Conservation (phyloP, 2,329 filamentous ascomycete genomes). For the Aspergillus proliferans region DNA sequence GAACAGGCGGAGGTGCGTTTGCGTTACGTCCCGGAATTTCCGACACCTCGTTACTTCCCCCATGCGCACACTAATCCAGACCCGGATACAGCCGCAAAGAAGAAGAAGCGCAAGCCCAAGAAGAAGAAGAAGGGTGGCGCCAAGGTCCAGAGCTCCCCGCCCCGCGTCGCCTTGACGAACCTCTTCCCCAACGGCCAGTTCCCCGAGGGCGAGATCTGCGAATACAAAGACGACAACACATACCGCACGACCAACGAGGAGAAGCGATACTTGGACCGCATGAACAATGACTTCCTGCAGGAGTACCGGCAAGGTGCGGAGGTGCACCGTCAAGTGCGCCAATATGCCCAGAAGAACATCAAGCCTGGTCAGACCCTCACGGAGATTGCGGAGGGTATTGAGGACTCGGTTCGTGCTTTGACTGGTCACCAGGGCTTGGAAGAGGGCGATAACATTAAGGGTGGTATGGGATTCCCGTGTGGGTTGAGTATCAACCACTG, state of each 20-base stretch:
- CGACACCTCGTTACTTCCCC: not conserved
- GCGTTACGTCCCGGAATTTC: not conserved
- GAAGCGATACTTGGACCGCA: constrained; percentile 73
- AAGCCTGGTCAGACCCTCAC: constrained; percentile 74
- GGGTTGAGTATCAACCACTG: constrained; percentile 79
- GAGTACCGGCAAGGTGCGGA: constrained; percentile 84
- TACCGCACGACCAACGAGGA: constrained; percentile 78
- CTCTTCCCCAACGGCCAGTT: constrained; percentile 68
- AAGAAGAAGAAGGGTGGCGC: constrained; percentile 59
- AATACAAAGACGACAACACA: constrained; percentile 70
- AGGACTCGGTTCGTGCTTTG: constrained; percentile 70
- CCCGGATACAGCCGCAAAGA: constrained; percentile 49
- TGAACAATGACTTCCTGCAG: constrained; percentile 70
- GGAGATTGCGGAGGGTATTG: constrained; percentile 81
- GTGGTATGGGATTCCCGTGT: constrained; percentile 80
- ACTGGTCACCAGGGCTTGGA: constrained; percentile 70
- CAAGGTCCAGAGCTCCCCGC: constrained; percentile 70
- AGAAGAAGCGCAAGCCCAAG: constrained; percentile 76
- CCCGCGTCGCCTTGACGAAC: constrained; percentile 65
- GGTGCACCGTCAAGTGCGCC: constrained; percentile 79
- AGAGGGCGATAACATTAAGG: constrained; percentile 70
- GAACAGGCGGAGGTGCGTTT: constrained; percentile 30
- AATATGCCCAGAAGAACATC: constrained; percentile 74
- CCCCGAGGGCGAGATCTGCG: constrained; percentile 70
- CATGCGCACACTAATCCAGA: not conserved